A percentile compares a stretch with the other conserved stretches of the same genome.
phyloP scores from a whole-genome alignment of 495 filamentous ascomycete species.

The Thermothielavioides terrestris region DNA sequence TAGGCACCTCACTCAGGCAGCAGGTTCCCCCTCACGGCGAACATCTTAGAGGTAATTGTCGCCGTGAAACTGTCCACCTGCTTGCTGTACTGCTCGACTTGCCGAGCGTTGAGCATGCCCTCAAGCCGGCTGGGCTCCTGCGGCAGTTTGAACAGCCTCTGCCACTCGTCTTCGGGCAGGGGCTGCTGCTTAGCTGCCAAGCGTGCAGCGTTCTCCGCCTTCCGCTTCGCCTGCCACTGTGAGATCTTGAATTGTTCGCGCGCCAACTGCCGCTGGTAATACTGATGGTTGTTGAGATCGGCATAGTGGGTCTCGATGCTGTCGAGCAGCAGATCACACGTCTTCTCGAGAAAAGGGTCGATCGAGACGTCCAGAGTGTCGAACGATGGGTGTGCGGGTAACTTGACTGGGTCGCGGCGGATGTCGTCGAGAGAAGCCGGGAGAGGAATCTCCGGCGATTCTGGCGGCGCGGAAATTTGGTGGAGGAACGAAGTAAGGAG shows the following conservation, averaged over 20 bases:
- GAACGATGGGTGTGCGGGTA: constrained; percentile 74
- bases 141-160: constrained; percentile 92
- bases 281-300: constrained; percentile 97
- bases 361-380: constrained; percentile 85
- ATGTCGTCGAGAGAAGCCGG: constrained; percentile 72
- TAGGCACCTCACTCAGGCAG: constrained; percentile 47
- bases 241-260: constrained; percentile 95
- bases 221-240: constrained; percentile 90
- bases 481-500: constrained; percentile 92
- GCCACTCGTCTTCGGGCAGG: constrained; percentile 96
- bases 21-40: constrained; percentile 74
- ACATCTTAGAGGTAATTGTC: constrained; percentile 90
- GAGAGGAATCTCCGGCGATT: constrained; percentile 53
- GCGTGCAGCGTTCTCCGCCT: constrained; percentile 82
- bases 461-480: constrained; percentile 57
- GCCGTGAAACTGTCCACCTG: constrained; percentile 97
- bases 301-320: constrained; percentile 96
- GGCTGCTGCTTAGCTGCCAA: constrained; percentile 77
- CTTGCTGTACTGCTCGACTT: constrained; percentile 96
- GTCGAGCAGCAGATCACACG: constrained; percentile 88
- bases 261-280: constrained; percentile 90
- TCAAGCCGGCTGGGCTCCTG: constrained; percentile 88
- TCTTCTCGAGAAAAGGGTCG: constrained; percentile 98
- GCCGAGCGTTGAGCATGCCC: constrained; percentile 81
- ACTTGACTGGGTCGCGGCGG: constrained; percentile 42